These are phyloP conservation scores for Diaporthe amygdali DNA, from an alignment of 2,329 filamentous ascomycete genomes.

Conservation along the genomic window DNA sequence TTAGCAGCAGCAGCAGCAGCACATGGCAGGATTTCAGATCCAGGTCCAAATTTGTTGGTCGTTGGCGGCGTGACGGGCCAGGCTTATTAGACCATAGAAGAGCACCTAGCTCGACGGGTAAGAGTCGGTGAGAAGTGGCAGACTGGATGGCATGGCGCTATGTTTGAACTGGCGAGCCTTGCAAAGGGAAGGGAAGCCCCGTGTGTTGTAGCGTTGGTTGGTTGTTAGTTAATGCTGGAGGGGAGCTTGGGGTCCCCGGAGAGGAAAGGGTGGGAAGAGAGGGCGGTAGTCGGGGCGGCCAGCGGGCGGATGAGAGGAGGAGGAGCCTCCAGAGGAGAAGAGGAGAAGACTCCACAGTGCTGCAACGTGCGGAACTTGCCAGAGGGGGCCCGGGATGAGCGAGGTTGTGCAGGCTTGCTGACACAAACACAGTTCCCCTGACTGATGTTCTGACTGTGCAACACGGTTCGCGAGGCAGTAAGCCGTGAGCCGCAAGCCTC, in stretches of 20 bases:
- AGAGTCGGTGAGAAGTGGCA: slow-evolving; percentile 18
- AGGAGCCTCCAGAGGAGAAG: neutral
- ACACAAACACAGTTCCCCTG: neutral
- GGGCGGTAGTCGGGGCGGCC: slow-evolving; percentile 2
- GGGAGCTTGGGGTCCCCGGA: neutral
- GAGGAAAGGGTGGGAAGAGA: neutral
- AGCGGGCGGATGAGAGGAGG: neutral
- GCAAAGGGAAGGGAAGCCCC: neutral
- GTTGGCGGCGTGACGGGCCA: neutral
- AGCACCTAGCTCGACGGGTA: slow-evolving; percentile 13
- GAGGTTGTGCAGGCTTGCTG: neutral
- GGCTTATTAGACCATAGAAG: neutral
- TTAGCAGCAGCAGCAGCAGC: neutral
- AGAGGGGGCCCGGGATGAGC: neutral
- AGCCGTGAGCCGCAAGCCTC: neutral
- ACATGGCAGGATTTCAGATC: neutral
- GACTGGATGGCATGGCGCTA: neutral
- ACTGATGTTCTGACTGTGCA: neutral
- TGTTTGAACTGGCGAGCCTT: neutral
- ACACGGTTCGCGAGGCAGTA: neutral
- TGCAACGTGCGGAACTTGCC: neutral
- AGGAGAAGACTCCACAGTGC: no score
- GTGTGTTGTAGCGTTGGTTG: slow-evolving; percentile 1
- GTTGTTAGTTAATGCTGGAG: neutral
- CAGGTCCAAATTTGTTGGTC: neutral